Conservation (phyloP, 2,329 filamentous ascomycete genomes). For the Penicillium sclerotiorum region DNA sequence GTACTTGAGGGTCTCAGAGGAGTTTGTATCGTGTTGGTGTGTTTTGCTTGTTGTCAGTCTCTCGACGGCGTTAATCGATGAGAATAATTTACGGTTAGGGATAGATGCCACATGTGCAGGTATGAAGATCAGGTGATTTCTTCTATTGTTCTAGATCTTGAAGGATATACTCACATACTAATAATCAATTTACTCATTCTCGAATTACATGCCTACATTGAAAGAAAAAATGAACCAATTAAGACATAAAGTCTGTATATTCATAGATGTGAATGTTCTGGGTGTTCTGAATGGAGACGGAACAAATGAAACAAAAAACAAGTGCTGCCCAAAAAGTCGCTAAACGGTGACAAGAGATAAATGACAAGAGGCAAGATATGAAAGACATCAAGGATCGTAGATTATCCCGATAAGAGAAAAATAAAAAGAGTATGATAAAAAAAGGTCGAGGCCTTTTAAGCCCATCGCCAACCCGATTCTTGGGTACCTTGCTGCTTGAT, state of each 20-base stretch:
- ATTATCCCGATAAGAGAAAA: neutral
- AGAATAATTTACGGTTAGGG: neutral
- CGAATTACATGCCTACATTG: too few species aligned
- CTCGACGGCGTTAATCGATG: too few species aligned
- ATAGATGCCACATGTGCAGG: neutral
- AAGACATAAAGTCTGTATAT: neutral
- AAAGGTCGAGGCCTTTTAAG: too few species aligned
- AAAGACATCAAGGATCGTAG: neutral
- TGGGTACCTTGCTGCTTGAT: slow-evolving; percentile 28
- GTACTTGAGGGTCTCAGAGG: neutral
- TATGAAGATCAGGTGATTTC: slow-evolving; percentile 2
- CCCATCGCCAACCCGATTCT: slow-evolving; percentile 44
- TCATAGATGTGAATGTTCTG: neutral
- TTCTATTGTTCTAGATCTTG: too few species aligned
- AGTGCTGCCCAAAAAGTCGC: neutral
- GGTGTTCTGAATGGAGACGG: neutral
- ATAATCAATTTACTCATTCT: too few species aligned
- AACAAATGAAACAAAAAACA: neutral
- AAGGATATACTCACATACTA: too few species aligned
- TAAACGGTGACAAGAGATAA: neutral
- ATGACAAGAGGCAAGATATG: neutral
- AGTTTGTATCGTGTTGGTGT: too few species aligned
- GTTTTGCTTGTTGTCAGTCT: too few species aligned
- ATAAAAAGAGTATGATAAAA: too few species aligned
- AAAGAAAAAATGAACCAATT: neutral